phyloP scores from a whole-genome alignment of 1,139 yeast genomes.

The Insectozyma bohioensis region DNA sequence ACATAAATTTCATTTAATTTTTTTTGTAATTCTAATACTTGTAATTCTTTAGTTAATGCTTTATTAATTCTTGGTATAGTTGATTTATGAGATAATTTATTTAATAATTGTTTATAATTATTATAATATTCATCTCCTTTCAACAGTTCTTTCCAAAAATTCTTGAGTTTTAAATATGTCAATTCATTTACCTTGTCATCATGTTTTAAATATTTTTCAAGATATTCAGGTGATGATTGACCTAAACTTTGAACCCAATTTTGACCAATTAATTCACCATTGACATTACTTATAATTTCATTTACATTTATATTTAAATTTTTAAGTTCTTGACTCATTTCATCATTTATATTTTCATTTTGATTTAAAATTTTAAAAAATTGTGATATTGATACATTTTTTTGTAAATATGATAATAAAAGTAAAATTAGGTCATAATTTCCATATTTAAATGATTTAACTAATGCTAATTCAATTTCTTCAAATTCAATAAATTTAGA shows the following conservation, averaged over 20 bases:
- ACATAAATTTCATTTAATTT: conserved; percentile 55
- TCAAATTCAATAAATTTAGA: conserved; percentile 67
- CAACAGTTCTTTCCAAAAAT: conserved; percentile 13
- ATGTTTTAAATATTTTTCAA: conserved; percentile 33
- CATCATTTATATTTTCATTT: conserved; percentile 25
- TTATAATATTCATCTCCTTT: conserved; percentile 21
- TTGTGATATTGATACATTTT: conserved; percentile 36
- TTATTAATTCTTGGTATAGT: conserved; percentile 19
- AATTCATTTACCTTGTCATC: conserved; percentile 33
- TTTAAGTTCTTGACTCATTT: conserved; percentile 7
- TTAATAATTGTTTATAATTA: conserved; percentile 25
- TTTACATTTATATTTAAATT: conserved; percentile 15
- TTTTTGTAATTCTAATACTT: conserved; percentile 52
- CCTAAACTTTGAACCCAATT: conserved; percentile 41
- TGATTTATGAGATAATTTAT: conserved; percentile 23
- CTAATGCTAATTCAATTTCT: conserved; percentile 68
- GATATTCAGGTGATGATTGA: conserved; percentile 19
- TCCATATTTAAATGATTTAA: conserved; percentile 66
- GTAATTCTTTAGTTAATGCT: conserved; percentile 49
- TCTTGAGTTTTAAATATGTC: conserved; percentile 21
- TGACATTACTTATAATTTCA: conserved; percentile 15
- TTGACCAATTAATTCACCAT: conserved; percentile 44
- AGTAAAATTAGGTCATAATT: conserved; percentile 64
- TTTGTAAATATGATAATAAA: conserved; percentile 54
- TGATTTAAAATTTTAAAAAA: conserved; percentile 43